Conservation (phyloP, 371 early-diverging fungal genomes). For the Chytridium lagenaria region DNA sequence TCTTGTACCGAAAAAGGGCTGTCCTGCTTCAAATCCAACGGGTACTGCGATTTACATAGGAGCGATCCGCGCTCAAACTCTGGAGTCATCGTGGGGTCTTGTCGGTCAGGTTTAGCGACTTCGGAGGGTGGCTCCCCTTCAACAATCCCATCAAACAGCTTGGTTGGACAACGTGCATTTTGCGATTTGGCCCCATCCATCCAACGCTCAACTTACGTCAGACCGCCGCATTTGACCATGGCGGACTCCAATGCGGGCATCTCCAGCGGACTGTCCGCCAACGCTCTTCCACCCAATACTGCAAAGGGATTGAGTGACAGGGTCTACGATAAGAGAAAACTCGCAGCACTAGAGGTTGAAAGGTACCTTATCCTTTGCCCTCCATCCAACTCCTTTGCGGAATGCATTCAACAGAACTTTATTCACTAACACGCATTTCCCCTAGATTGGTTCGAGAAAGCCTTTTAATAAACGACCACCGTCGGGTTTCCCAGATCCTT, state of each 20-base stretch:
- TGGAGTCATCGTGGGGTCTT: too few species aligned
- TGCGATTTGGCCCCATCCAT: too few species aligned
- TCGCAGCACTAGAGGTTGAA: slow-evolving; percentile 88
- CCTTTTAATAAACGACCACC: slow-evolving; percentile 54
- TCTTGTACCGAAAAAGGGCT: too few species aligned
- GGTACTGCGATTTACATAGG: background rate
- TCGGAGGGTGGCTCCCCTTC: background rate
- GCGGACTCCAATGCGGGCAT: background rate
- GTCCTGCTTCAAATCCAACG: too few species aligned
- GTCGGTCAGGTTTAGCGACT: background rate
- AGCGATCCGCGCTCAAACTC: too few species aligned
- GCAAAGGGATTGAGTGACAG: slow-evolving; percentile 77
- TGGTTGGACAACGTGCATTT: background rate
- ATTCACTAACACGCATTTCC: background rate
- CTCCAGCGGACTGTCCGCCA: slow-evolving; percentile 13
- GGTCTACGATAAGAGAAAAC: slow-evolving; percentile 88
- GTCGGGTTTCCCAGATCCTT: slow-evolving; percentile 65
- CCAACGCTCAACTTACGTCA: background rate
- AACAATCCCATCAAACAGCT: too few species aligned
- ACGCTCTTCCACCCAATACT: slow-evolving; percentile 38
- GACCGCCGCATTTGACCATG: background rate
- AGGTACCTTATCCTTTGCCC: slow-evolving; percentile 50
- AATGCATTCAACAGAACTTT: background rate
- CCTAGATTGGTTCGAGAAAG: slow-evolving; percentile 75
- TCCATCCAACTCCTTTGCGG: too few species aligned